Base-by-base conservation (phyloP, 805 yeast species). In the Candida namnaoensis region DNA sequence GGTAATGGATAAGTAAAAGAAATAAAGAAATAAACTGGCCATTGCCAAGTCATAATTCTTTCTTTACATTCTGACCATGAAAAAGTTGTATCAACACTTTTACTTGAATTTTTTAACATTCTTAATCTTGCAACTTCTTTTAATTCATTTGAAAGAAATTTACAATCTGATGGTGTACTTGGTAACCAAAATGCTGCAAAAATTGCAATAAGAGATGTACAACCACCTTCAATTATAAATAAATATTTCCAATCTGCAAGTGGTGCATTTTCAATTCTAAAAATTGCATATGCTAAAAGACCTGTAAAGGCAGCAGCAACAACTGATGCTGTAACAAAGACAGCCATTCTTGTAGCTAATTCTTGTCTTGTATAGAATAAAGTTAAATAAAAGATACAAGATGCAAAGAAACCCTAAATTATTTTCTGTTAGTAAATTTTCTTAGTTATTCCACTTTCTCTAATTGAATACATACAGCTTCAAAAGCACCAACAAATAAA, bases 401-500 rank as follows among this genome's bases (percentile, higher is more conserved):
- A 47, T 12, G 50, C 45, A 35, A 44, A 69, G 46, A 66, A 69
- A 3, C 71, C n/a, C n/a, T n/a, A n/a, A n/a, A n/a, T n/a, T n/a
- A n/a, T n/a, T n/a, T n/a, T n/a, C n/a, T n/a, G n/a, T n/a, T n/a
- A n/a, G n/a, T n/a, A n/a, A n/a, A n/a, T n/a, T n/a, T n/a, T n/a
- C n/a, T n/a, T n/a, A n/a, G n/a, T n/a, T n/a, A n/a, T n/a, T n/a
- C n/a, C n/a, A n/a, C n/a, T n/a, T n/a, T n/a, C n/a, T n/a, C n/a
- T n/a, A n/a, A n/a, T n/a, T n/a, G n/a, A n/a, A n/a, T n/a, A n/a
- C n/a, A n/a, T n/a, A n/a, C 72, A 34, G 72, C 65, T 50, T 69
- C 75, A 27, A 66, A 57, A 33, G 61, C 48, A 13, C 73, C 75
- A 38, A 69, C 50, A 26, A 69, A 41, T 25, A 69, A 50, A 41